These are phyloP conservation scores for Ogataea nonfermentans DNA, from an alignment of 805 yeast species.

Conservation along the genomic window DNA sequence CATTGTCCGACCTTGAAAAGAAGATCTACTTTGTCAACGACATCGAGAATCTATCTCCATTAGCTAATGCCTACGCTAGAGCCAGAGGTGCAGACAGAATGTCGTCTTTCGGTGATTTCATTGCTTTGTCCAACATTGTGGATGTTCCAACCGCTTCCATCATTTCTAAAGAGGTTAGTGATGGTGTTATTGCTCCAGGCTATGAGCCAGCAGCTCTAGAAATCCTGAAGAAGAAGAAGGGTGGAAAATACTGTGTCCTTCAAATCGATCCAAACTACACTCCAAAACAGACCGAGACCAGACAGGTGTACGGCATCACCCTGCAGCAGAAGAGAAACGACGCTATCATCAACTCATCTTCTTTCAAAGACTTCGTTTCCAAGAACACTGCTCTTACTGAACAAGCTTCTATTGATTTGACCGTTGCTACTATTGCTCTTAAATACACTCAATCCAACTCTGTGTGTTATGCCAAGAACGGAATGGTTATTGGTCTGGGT, in stretches of 20 bases:
- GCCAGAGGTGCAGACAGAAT: conserved; percentile 99
- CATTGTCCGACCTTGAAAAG: conserved; percentile 87
- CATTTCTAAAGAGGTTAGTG: conserved; percentile 95
- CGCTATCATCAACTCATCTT: conserved; percentile 86
- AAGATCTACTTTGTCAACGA: conserved; percentile 93
- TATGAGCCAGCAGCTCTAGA: conserved; percentile 89
- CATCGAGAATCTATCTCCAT: conserved; percentile 91
- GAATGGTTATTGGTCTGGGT: conserved; percentile 99
- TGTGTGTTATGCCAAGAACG: conserved; percentile 96
- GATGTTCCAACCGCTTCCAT: conserved; percentile 95
- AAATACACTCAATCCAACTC: conserved; percentile 99
- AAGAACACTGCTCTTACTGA: conserved; percentile 82
- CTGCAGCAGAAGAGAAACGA: conserved; percentile 97
- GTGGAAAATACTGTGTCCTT: conserved; percentile 94
- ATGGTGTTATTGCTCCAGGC: conserved; percentile 99
- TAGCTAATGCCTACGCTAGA: conserved; percentile 97
- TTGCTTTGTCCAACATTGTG: conserved; percentile 94
- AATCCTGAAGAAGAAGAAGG: conserved; percentile 86
- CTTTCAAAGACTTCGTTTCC: conserved; percentile 90
- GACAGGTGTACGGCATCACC: conserved; percentile 95
- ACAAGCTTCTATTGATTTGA: conserved; percentile 89
- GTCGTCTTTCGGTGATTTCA: conserved; percentile 98
- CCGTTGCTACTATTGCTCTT: conserved; percentile 95
- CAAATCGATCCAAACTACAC: conserved; percentile 93
- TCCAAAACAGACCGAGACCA: conserved; percentile 78